Conservation (phyloP, 2,329 filamentous ascomycete species). For the Tympanopsis confertula region DNA sequence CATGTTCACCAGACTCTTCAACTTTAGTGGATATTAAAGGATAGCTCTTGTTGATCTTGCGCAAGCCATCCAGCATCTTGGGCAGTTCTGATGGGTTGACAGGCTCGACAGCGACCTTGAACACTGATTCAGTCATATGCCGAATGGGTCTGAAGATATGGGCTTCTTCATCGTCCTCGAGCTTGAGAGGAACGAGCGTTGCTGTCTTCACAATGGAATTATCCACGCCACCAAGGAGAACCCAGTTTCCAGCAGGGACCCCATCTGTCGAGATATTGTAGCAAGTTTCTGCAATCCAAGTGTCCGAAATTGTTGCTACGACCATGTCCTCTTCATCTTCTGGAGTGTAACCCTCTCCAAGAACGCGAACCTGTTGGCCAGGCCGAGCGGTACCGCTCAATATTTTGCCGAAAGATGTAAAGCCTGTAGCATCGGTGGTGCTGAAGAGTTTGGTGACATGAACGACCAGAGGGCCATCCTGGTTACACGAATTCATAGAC, state of each 20-base stretch:
- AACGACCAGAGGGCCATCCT: slow-evolving; percentile 82
- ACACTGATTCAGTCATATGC: slow-evolving; percentile 93
- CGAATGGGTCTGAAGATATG: slow-evolving; percentile 89
- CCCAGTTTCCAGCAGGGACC: slow-evolving; percentile 86
- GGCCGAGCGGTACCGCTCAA: slow-evolving; percentile 82
- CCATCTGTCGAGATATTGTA: slow-evolving; percentile 89
- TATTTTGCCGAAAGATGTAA: slow-evolving; percentile 81
- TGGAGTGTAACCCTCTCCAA: slow-evolving; percentile 89
- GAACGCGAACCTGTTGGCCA: slow-evolving; percentile 72
- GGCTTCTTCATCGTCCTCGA: slow-evolving; percentile 80
- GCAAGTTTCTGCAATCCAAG: slow-evolving; percentile 81
- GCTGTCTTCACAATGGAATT: slow-evolving; percentile 98
- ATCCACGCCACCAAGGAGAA: slow-evolving; percentile 83
- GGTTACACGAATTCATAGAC: slow-evolving; percentile 72
- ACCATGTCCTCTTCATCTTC: slow-evolving; percentile 98
- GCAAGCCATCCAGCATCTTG: slow-evolving; percentile 94
- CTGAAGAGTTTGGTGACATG: slow-evolving; percentile 91
- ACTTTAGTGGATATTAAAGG: slow-evolving; percentile 93
- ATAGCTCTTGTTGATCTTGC: slow-evolving; percentile 97
- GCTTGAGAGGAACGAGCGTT: slow-evolving; percentile 69
- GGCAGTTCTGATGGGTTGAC: slow-evolving; percentile 96
- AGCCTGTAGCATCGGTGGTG: slow-evolving; percentile 77
- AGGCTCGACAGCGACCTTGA: slow-evolving; percentile 95
- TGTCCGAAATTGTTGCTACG: slow-evolving; percentile 68
- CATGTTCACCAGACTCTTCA: slow-evolving; percentile 93